Conservation (phyloP, 805 yeast species). For the Myxozyma vanderwaltii region DNA sequence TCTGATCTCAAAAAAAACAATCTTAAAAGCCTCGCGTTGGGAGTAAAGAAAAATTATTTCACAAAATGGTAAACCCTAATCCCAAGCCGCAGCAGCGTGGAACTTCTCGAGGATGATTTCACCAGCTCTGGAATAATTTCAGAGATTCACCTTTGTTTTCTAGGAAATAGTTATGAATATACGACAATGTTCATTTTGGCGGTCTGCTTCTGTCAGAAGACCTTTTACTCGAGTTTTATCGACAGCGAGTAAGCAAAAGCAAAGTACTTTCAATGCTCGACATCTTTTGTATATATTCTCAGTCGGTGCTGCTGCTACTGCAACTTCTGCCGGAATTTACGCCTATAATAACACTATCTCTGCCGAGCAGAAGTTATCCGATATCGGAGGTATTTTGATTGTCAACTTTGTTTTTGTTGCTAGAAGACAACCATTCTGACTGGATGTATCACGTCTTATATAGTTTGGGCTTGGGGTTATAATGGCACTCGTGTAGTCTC, state of each 20-base stretch:
- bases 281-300: no score
- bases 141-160: no score
- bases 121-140: no score
- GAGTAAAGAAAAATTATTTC: slow-evolving; percentile 3
- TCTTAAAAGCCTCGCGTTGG: neutral
- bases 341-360: neutral
- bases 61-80: neutral
- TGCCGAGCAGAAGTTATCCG: slow-evolving; percentile 37
- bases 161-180: no score
- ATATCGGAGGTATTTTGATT: slow-evolving; percentile 37
- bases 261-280: no score
- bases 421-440: slow-evolving; percentile 34
- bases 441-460: slow-evolving; percentile 41
- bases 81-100: no score
- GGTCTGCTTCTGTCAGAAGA: no score
- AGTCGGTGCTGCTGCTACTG: neutral
- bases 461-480: slow-evolving; percentile 67
- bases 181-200: no score
- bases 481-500: slow-evolving; percentile 48
- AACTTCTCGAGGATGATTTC: no score
- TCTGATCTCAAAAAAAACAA: neutral
- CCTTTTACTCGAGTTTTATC: no score
- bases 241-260: no score
- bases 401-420: neutral
- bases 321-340: neutral